Conservation (phyloP, 768 basidiomycete species). For the Grammothele lineata region DNA sequence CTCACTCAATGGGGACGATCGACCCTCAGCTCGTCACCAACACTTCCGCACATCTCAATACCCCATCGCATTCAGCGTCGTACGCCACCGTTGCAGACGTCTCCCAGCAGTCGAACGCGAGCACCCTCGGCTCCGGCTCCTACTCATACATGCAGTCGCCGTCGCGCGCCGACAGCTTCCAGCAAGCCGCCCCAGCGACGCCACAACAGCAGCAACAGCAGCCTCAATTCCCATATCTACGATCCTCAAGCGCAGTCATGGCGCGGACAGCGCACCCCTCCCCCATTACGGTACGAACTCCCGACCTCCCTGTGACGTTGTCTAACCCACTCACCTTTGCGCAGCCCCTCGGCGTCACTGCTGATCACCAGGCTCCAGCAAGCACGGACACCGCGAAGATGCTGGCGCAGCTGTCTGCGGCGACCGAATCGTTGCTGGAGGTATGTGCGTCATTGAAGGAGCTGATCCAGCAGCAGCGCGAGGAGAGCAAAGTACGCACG, state of each 20-base stretch:
- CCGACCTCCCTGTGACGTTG: no score
- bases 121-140: no score
- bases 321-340: no score
- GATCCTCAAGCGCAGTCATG: no score
- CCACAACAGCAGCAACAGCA: constrained; percentile 4
- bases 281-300: no score
- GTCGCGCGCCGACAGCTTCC: no score
- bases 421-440: constrained; percentile 54
- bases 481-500: constrained; percentile 65
- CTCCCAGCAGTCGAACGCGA: not conserved
- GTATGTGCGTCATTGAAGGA: constrained; percentile 43
- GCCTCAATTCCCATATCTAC: not conserved
- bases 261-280: no score
- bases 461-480: constrained; percentile 61
- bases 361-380: no score
- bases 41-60: not conserved
- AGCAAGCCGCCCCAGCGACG: no score
- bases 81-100: not conserved
- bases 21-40: constrained; percentile 11
- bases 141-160: no score
- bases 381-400: constrained; percentile 33
- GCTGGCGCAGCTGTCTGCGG: constrained; percentile 40
- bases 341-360: no score
- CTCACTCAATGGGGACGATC: constrained; percentile 1
- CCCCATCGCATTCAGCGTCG: not conserved